Evolutionary conservation across 23 red algal species (phyloP).

Genomic region (Chondrus crispus): DNA sequence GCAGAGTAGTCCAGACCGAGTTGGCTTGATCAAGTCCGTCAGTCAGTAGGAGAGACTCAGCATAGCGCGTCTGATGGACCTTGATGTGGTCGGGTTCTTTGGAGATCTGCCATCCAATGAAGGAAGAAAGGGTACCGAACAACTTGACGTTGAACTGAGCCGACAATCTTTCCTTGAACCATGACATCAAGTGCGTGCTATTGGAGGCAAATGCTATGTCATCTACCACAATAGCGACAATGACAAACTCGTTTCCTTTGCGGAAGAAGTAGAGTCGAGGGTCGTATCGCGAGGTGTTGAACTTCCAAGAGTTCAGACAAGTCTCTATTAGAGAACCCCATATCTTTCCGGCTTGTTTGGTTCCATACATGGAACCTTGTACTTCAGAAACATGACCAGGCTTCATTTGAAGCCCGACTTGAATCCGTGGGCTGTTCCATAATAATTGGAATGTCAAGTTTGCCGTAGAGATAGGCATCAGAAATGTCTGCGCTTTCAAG

Average conservation of each 20-base stretch:
- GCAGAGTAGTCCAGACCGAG: neutral
- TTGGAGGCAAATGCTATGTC: neutral
- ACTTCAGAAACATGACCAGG: constrained; percentile 21
- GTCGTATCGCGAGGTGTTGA: neutral
- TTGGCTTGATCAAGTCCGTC: neutral
- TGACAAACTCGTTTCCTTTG: neutral
- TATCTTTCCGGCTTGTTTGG: neutral
- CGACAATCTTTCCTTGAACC: neutral
- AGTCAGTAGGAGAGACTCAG: neutral
- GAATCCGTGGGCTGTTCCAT: constrained; percentile 21
- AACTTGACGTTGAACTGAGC: no score
- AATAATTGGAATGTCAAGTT: neutral
- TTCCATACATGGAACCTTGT: neutral
- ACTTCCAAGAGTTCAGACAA: neutral
- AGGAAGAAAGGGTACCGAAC: neutral
- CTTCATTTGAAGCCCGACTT: neutral
- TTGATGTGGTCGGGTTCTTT: neutral
- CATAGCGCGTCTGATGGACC: neutral
- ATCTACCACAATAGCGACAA: neutral
- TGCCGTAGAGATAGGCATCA: constrained; percentile 9
- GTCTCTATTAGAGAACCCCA: constrained; percentile 1
- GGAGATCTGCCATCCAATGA: neutral
- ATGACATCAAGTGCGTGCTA: neutral
- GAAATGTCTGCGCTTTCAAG: constrained; percentile 8
- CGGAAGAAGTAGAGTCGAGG: neutral